These are phyloP conservation scores for Spirogloea muscicola DNA, from an alignment of 139 green algal species.

Conservation along the genomic window DNA sequence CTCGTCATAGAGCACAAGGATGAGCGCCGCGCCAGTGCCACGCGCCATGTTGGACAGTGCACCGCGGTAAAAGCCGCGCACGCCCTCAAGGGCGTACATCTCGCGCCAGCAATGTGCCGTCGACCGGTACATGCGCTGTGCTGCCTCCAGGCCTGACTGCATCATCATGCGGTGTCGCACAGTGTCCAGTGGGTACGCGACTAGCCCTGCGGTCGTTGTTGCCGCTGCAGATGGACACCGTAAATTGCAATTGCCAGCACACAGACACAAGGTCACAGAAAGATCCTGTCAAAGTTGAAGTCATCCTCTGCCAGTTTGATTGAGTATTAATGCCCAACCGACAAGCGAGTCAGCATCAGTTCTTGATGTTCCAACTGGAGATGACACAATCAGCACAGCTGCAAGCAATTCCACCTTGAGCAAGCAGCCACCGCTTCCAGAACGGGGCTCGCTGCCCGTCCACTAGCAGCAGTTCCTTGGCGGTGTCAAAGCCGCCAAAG, in stretches of 20 bases:
- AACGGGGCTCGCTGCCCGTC: constrained; percentile 28
- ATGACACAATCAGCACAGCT: neutral
- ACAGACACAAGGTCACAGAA: neutral
- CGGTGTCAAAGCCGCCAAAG: constrained; percentile 98
- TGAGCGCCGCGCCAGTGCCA: constrained; percentile 67
- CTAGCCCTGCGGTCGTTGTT: constrained; percentile 62
- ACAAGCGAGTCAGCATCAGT: too few relatives aligned
- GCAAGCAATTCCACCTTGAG: too few relatives aligned
- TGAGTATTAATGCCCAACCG: too few relatives aligned
- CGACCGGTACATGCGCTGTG: constrained; percentile 68
- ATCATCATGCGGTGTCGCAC: constrained; percentile 98
- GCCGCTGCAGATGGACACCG: neutral
- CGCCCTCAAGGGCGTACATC: constrained; percentile 86
- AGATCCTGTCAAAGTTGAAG: too few relatives aligned
- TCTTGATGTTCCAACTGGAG: too few relatives aligned
- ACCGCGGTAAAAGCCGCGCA: constrained; percentile 95
- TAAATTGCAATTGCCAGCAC: neutral
- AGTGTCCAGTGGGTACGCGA: constrained; percentile 98
- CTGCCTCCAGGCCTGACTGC: constrained; percentile 57
- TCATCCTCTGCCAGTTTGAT: too few relatives aligned
- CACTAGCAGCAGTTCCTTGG: constrained; percentile 69
- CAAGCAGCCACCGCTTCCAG: constrained; percentile 77
- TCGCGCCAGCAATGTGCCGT: constrained; percentile 90
- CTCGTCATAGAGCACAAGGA: constrained; percentile 82
- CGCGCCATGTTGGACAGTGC: constrained; percentile 77